Conservation (phyloP, 164 flowering plant genomes). For the Cinnamomum chago region DNA sequence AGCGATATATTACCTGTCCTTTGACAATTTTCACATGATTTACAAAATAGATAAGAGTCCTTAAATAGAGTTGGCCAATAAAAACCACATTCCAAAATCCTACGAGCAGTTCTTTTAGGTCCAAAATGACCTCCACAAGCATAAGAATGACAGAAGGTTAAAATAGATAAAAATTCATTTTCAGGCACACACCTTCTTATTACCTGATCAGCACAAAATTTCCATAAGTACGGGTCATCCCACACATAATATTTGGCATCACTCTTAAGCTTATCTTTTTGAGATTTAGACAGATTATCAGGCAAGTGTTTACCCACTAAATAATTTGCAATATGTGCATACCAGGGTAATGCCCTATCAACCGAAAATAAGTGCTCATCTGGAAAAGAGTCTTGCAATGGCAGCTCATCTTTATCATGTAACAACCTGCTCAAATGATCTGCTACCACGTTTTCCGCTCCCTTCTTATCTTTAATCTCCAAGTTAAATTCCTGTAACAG, state of each 20-base stretch:
- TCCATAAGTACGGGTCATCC: not conserved
- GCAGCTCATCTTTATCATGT: not conserved
- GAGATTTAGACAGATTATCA: not conserved
- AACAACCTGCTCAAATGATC: not conserved
- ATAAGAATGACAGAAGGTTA: conserved; percentile 4
- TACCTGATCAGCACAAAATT: too few species aligned
- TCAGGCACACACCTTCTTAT: too few species aligned
- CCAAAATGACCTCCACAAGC: too few species aligned
- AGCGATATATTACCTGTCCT: not conserved
- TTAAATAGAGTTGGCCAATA: too few species aligned
- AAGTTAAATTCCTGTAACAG: too few species aligned
- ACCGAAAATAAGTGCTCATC: not conserved
- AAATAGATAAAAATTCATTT: not conserved
- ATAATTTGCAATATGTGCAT: not conserved
- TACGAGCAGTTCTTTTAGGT: too few species aligned
- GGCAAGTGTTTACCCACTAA: not conserved
- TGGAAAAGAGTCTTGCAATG: not conserved
- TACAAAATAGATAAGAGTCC: not conserved
- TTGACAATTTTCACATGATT: not conserved
- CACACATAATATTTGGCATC: conserved; percentile 4
- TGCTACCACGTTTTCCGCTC: too few species aligned
- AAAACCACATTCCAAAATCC: too few species aligned
- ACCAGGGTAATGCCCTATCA: not conserved
- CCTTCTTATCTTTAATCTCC: too few species aligned
- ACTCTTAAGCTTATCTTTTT: conserved; percentile 2